These are phyloP conservation scores for Daldinia sp. DNA, from an alignment of 2,329 filamentous ascomycete genomes.

Conservation along the genomic window DNA sequence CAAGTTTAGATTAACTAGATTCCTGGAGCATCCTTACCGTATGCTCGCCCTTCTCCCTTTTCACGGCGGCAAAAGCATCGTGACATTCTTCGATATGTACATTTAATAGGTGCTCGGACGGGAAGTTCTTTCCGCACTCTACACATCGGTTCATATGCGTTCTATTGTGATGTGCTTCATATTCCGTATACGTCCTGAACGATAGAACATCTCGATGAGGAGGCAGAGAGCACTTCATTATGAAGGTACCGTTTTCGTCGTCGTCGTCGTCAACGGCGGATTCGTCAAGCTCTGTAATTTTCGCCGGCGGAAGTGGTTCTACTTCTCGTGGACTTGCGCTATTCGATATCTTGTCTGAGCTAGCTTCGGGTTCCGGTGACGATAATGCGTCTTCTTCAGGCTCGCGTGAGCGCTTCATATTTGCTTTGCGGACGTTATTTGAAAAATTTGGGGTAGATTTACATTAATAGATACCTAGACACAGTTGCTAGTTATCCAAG, in stretches of 20 bases:
- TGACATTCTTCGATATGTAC: constrained; percentile 94
- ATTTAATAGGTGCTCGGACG: constrained; percentile 81
- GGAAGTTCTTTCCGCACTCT: constrained; percentile 89
- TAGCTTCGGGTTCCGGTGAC: constrained; percentile 38
- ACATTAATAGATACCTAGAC: constrained; percentile 45
- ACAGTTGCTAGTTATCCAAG: constrained; percentile 9
- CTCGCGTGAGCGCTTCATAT: constrained; percentile 74
- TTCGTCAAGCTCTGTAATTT: constrained; percentile 71
- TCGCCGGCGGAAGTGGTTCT: constrained; percentile 56
- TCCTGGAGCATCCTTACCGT: constrained; percentile 69
- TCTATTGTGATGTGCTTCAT: constrained; percentile 87
- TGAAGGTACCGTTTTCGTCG: constrained; percentile 53
- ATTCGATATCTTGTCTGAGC: constrained; percentile 38
- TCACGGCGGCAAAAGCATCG: constrained; percentile 80
- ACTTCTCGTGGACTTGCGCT: constrained; percentile 34
- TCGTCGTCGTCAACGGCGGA: constrained; percentile 51
- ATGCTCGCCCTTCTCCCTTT: constrained; percentile 83
- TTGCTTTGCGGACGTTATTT: constrained; percentile 28
- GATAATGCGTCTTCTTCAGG: constrained; percentile 61
- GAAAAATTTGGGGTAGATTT: constrained; percentile 53
- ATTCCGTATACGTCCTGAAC: constrained; percentile 82
- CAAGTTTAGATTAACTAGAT: background rate
- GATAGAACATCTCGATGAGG: constrained; percentile 77
- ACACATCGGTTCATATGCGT: constrained; percentile 86
- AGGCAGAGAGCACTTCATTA: constrained; percentile 85